Evolutionary conservation across 164 flowering plant genomes (phyloP).

Genomic region (Platanus orientalis): DNA sequence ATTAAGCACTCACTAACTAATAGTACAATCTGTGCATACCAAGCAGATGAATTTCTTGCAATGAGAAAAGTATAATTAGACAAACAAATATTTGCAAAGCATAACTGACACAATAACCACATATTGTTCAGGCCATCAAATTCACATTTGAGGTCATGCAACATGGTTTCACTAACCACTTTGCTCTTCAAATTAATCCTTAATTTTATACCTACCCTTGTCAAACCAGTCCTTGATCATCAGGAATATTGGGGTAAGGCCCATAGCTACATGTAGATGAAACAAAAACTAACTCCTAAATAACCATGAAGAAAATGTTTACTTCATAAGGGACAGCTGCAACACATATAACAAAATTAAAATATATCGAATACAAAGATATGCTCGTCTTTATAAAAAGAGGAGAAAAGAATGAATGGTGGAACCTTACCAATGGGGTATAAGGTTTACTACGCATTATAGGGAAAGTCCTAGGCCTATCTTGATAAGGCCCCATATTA

Average conservation of each 20-base stretch:
- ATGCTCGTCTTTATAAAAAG: neutral
- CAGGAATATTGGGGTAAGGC: neutral
- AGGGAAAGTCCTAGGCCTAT: constrained; percentile 78
- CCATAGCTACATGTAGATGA: neutral
- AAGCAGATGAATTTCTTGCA: too few species aligned
- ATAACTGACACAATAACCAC: too few species aligned
- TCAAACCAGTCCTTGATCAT: too few species aligned
- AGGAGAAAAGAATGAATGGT: neutral
- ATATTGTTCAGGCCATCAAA: too few species aligned
- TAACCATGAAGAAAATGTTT: neutral
- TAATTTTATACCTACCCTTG: too few species aligned
- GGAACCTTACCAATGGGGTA: constrained; percentile 57
- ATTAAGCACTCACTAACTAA: too few species aligned
- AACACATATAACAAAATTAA: neutral
- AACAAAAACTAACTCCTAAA: neutral
- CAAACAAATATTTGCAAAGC: too few species aligned
- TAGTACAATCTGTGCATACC: too few species aligned
- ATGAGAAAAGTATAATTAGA: too few species aligned
- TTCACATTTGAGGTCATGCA: too few species aligned
- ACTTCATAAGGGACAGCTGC: neutral
- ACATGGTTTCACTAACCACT: too few species aligned
- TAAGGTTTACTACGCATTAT: constrained; percentile 76
- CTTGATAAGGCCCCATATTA: constrained; percentile 52
- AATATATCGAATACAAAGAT: neutral
- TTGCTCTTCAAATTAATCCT: too few species aligned